These are phyloP conservation scores for Maudiozyma bulderi DNA, from an alignment of 805 yeast genomes.

Conservation along the genomic window DNA sequence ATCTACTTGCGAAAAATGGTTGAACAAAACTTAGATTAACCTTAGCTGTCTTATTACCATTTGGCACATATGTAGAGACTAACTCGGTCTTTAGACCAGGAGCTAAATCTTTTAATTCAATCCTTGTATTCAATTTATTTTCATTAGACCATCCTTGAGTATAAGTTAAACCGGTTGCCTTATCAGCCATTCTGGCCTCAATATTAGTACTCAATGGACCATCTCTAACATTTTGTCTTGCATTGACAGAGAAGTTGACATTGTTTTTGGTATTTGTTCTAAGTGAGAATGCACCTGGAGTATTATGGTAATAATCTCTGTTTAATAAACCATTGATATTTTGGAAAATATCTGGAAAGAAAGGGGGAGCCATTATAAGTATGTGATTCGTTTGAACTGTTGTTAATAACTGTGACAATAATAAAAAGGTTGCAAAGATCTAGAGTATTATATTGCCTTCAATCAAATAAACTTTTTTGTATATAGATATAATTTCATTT, in stretches of 20 bases:
- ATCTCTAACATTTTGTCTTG: conserved; percentile 70
- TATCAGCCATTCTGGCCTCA: conserved; percentile 89
- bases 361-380: conserved; percentile 65
- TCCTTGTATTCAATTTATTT: conserved; percentile 83
- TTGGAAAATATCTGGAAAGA: conserved; percentile 89
- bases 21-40: conserved; percentile 85
- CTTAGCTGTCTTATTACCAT: conserved; percentile 78
- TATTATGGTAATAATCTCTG: conserved; percentile 87
- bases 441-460: too few species aligned
- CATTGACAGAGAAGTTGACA: conserved; percentile 88
- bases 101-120: conserved; percentile 85
- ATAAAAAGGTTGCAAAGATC: background rate
- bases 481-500: too few species aligned
- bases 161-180: conserved; percentile 81
- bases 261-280: conserved; percentile 95
- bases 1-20: conserved; percentile 88
- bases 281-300: conserved; percentile 81
- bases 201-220: conserved; percentile 78
- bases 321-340: conserved; percentile 81
- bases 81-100: conserved; percentile 93
- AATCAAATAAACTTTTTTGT: too few species aligned
- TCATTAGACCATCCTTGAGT: conserved; percentile 98
- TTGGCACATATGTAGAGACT: conserved; percentile 79
- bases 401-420: background rate
- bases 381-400: background rate